Conservation (phyloP, 1,284 basidiomycete species). For the Cryptococcus floricola region DNA sequence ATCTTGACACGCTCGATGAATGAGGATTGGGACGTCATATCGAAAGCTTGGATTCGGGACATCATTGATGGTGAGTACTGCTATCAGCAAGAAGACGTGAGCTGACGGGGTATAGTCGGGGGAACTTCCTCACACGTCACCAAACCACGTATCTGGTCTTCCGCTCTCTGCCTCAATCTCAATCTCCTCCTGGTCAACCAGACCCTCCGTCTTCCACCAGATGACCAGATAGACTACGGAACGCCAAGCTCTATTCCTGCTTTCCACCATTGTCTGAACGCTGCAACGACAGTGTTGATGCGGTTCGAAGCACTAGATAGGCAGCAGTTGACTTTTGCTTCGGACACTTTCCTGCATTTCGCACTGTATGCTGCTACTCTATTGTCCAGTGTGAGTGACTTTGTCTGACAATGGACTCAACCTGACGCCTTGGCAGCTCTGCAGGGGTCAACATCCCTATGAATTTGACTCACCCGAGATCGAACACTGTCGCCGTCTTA, state of each 20-base stretch:
- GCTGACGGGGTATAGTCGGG: conserved; percentile 15
- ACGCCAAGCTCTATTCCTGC: conserved; percentile 27
- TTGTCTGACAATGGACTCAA: background rate
- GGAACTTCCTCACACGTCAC: conserved; percentile 23
- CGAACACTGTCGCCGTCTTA: conserved; percentile 33
- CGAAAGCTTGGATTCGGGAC: conserved; percentile 35
- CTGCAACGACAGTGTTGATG: conserved; percentile 29
- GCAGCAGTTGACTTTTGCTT: conserved; percentile 31
- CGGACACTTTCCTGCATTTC: conserved; percentile 40
- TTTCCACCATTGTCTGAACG: conserved; percentile 34
- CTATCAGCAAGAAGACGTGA: background rate
- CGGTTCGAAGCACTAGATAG: conserved; percentile 28
- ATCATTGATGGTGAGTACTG: conserved; percentile 29
- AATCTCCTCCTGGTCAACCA: conserved; percentile 39
- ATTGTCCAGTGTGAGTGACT: conserved; percentile 26
- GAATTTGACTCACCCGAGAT: conserved; percentile 30
- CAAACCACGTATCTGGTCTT: conserved; percentile 36
- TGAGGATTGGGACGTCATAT: conserved; percentile 30
- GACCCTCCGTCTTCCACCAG: conserved; percentile 29
- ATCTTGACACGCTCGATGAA: conserved; percentile 35
- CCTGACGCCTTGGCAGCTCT: conserved; percentile 5
- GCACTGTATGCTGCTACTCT: conserved; percentile 39
- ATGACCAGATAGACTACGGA: conserved; percentile 24
- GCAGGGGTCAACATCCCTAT: conserved; percentile 27
- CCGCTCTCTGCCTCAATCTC: conserved; percentile 32